These are phyloP conservation scores for Gloeostereum incarnatum DNA, from an alignment of 768 basidiomycete species.

Conservation along the genomic window DNA sequence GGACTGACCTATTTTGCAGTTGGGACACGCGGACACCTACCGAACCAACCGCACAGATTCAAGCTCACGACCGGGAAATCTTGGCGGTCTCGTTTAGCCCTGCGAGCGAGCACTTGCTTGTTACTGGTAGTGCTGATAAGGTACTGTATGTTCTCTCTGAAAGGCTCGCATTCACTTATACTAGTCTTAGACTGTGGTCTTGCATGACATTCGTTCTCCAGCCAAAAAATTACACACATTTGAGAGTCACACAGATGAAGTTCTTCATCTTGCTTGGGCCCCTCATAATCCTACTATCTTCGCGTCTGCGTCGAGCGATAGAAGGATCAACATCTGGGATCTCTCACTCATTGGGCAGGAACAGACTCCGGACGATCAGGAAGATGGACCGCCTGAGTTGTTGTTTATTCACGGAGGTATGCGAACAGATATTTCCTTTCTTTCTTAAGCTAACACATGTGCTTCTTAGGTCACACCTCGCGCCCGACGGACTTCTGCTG, in stretches of 20 bases:
- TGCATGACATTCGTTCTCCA: constrained; percentile 81
- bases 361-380: constrained; percentile 96
- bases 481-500: constrained; percentile 92
- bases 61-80: constrained; percentile 89
- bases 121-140: constrained; percentile 94
- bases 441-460: constrained; percentile 6
- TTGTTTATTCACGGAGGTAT: constrained; percentile 92
- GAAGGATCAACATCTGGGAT: constrained; percentile 95
- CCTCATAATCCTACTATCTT: constrained; percentile 89
- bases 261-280: constrained; percentile 92
- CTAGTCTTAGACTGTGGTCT: constrained; percentile 58
- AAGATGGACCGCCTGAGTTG: constrained; percentile 96
- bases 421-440: constrained; percentile 16
- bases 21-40: constrained; percentile 84
- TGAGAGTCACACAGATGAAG: constrained; percentile 90
- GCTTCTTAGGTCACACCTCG: constrained; percentile 68
- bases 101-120: constrained; percentile 61
- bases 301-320: constrained; percentile 89
- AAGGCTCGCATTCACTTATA: neutral
- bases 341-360: constrained; percentile 85
- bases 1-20: constrained; percentile 28
- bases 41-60: constrained; percentile 60
- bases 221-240: constrained; percentile 80
- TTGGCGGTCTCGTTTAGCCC: constrained; percentile 89
- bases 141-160: constrained; percentile 33